These are phyloP conservation scores for Oenanthe sinensis DNA, from an alignment of 129 eudicot genomes.

Conservation along the genomic window DNA sequence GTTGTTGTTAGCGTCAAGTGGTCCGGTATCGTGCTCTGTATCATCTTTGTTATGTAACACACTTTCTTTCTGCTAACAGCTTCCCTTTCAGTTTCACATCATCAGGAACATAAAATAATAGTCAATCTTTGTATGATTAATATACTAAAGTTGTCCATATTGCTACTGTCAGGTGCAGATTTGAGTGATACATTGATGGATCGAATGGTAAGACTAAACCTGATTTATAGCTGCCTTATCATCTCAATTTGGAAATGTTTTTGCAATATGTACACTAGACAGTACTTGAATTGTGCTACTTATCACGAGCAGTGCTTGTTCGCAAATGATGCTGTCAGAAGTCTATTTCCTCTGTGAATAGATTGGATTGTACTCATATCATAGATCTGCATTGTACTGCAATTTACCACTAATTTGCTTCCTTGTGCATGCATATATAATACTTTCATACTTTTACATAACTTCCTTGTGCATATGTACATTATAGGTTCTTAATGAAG, in stretches of 20 bases:
- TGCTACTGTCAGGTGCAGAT: conserved; percentile 66
- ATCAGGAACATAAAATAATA: too few species aligned
- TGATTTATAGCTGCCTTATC: neutral
- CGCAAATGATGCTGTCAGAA: neutral
- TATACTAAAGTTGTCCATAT: neutral
- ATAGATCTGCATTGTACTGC: neutral
- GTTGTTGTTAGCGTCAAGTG: too few species aligned
- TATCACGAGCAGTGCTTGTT: neutral
- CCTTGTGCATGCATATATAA: neutral
- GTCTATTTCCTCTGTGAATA: neutral
- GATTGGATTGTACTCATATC: neutral
- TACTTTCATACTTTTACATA: neutral
- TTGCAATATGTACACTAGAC: neutral
- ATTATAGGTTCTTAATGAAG: conserved; percentile 77
- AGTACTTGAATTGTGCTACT: neutral
- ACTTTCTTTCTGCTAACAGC: neutral
- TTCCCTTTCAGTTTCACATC: neutral
- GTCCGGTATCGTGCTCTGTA: too few species aligned
- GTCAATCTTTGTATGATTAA: neutral
- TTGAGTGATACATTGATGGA: conserved; percentile 97
- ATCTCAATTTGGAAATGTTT: neutral
- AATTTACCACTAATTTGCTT: neutral
- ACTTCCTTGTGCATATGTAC: neutral
- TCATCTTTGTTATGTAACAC: too few species aligned
- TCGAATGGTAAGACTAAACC: conserved; percentile 66